phyloP scores from a whole-genome alignment of 345 rosid genomes.

The Aegle marmelos region DNA sequence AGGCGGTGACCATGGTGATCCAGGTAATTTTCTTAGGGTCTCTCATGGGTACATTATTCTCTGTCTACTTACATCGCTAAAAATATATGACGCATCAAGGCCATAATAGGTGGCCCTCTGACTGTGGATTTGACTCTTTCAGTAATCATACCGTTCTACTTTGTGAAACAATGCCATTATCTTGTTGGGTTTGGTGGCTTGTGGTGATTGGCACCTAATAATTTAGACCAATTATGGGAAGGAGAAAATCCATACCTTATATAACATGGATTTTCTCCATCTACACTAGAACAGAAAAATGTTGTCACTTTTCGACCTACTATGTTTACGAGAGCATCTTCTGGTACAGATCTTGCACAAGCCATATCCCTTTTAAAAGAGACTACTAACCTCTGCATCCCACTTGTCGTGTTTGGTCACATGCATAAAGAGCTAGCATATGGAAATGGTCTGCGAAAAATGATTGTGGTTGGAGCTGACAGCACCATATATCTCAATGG shows the following conservation, averaged over 20 bases:
- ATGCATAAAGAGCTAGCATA: conserved; percentile 77
- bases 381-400: conserved; percentile 33
- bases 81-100: not conserved
- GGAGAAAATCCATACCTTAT: not conserved
- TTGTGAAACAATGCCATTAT: not conserved
- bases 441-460: conserved; percentile 63
- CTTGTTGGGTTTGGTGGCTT: not conserved
- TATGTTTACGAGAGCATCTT: conserved; percentile 17
- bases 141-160: not conserved
- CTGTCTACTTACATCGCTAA: not conserved
- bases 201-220: conserved; percentile 5
- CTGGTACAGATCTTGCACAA: conserved; percentile 64
- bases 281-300: not conserved
- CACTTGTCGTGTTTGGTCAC: conserved; percentile 82
- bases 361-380: conserved; percentile 64
- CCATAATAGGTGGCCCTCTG: not conserved
- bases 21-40: conserved; percentile 39
- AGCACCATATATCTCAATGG: conserved; percentile 66
- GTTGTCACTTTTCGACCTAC: not conserved
- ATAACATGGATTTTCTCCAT: conserved; percentile 2
- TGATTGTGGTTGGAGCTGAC: conserved; percentile 54
- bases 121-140: not conserved
- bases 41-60: not conserved
- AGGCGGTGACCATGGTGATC: conserved; percentile 96
- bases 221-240: not conserved